phyloP scores from a whole-genome alignment of 805 yeast species.

The Starmerella bombicola region DNA sequence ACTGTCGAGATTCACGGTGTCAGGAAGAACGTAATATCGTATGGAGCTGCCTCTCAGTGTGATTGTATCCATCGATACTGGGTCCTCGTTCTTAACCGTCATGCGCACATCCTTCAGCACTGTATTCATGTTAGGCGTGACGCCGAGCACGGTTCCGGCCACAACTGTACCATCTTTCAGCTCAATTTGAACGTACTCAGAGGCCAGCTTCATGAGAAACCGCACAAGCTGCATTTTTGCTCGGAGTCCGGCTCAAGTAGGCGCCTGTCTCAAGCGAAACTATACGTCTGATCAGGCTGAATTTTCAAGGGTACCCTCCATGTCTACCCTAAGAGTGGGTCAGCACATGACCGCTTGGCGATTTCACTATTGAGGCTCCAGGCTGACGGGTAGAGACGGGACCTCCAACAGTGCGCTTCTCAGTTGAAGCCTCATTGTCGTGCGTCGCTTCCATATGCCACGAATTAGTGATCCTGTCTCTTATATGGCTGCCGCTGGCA shows the following conservation, averaged over 20 bases:
- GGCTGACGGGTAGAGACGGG: slow-evolving; percentile 89
- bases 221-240: slow-evolving; percentile 27
- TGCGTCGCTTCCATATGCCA: slow-evolving; percentile 96
- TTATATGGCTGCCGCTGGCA: slow-evolving; percentile 55
- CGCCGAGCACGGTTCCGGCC: slow-evolving; percentile 71
- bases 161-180: slow-evolving; percentile 81
- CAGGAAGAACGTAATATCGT: slow-evolving; percentile 73
- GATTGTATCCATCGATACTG: slow-evolving; percentile 59
- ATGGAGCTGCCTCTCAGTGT: slow-evolving; percentile 83
- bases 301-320: too few species aligned
- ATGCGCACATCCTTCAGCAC: slow-evolving; percentile 68
- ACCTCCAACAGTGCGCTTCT: slow-evolving; percentile 85
- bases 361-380: too few species aligned
- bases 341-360: too few species aligned
- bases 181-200: slow-evolving; percentile 82
- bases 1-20: slow-evolving; percentile 55
- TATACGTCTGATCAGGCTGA: too few species aligned
- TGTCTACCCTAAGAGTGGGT: too few species aligned
- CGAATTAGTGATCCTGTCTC: slow-evolving; percentile 72
- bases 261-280: too few species aligned
- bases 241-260: too few species aligned
- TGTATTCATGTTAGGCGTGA: slow-evolving; percentile 84
- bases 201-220: slow-evolving; percentile 71
- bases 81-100: slow-evolving; percentile 57
- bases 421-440: slow-evolving; percentile 81